Evolutionary conservation across 305 asterid genomes (phyloP).

Genomic region (Solanum hybrid): DNA sequence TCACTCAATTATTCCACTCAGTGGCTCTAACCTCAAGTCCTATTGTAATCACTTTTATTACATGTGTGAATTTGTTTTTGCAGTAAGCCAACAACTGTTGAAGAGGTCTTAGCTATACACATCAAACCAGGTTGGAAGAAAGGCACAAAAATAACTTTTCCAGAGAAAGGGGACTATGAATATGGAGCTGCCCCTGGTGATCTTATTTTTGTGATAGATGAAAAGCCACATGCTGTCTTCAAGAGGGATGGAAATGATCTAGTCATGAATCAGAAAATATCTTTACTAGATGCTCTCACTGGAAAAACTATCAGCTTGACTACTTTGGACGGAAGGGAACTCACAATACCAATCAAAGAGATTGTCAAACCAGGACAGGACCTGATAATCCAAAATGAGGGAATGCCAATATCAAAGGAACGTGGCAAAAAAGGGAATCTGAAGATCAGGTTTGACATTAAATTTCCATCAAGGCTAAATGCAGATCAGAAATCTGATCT

Average conservation of each 20-base stretch:
- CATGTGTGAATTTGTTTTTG: slow-evolving; percentile 8
- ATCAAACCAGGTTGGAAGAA: slow-evolving; percentile 96
- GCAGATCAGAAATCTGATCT: slow-evolving; percentile 73
- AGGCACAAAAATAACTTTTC: slow-evolving; percentile 89
- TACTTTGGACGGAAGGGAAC: slow-evolving; percentile 65
- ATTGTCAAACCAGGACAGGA: slow-evolving; percentile 81
- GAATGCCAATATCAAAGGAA: slow-evolving; percentile 92
- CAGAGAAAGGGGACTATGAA: slow-evolving; percentile 84
- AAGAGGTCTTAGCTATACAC: slow-evolving; percentile 77
- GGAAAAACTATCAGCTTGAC: slow-evolving; percentile 61
- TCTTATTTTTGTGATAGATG: slow-evolving; percentile 73
- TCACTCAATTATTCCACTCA: not conserved
- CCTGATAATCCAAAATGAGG: slow-evolving; percentile 62
- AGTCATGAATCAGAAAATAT: slow-evolving; percentile 43
- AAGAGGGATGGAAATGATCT: slow-evolving; percentile 85
- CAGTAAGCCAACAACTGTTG: slow-evolving; percentile 73
- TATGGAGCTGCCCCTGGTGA: slow-evolving; percentile 73
- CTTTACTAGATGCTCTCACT: slow-evolving; percentile 78
- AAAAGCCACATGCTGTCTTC: slow-evolving; percentile 65
- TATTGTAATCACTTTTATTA: not conserved
- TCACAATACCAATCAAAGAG: slow-evolving; percentile 47
- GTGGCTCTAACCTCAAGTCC: not conserved
- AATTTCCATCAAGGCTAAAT: slow-evolving; percentile 73
- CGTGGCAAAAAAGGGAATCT: slow-evolving; percentile 65
- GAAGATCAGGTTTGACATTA: slow-evolving; percentile 81